A percentile compares a stretch with the other conserved stretches of the same genome.
Conservation (phyloP, 225 moss, liverwort and hornwort genomes). For the Bryum argenteum region DNA sequence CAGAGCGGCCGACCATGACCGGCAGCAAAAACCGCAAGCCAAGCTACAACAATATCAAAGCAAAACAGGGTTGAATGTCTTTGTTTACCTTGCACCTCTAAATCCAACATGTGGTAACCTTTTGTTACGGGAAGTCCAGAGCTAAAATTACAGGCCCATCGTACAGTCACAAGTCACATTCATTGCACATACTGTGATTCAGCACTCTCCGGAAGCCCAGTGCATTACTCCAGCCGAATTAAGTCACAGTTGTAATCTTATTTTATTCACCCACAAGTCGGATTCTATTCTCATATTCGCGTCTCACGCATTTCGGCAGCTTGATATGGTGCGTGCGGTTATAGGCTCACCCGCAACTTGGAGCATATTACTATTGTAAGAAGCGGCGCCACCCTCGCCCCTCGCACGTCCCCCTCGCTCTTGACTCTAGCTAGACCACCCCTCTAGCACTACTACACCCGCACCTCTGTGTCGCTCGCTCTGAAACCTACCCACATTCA, state of each 20-base stretch:
- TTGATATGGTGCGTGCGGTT: not conserved
- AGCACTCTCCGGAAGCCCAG: not conserved
- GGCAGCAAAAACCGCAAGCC: too few relatives aligned
- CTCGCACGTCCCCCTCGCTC: not conserved
- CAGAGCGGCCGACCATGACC: too few relatives aligned
- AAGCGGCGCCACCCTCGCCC: not conserved
- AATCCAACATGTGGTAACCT: too few relatives aligned
- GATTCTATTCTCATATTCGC: too few relatives aligned
- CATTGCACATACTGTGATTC: not conserved
- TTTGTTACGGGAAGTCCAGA: too few relatives aligned
- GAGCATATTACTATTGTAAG: constrained; percentile 6
- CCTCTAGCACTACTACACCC: not conserved
- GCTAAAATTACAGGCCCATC: too few relatives aligned
- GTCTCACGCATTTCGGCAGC: not conserved
- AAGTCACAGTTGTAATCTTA: not conserved
- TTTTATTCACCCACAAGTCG: not conserved
- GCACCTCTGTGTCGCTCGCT: not conserved
- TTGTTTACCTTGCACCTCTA: too few relatives aligned
- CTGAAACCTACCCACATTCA: not conserved
- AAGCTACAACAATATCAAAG: too few relatives aligned
- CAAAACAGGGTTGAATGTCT: too few relatives aligned
- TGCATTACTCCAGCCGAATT: constrained; percentile 25
- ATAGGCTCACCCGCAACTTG: constrained; percentile 9
- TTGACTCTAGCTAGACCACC: not conserved
- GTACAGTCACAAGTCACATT: not conserved